Percentiles rank a stretch among this genome's conserved stretches.
These are phyloP conservation scores for Daldinia childiae DNA, from an alignment of 495 filamentous ascomycete species.

Conservation along the genomic window DNA sequence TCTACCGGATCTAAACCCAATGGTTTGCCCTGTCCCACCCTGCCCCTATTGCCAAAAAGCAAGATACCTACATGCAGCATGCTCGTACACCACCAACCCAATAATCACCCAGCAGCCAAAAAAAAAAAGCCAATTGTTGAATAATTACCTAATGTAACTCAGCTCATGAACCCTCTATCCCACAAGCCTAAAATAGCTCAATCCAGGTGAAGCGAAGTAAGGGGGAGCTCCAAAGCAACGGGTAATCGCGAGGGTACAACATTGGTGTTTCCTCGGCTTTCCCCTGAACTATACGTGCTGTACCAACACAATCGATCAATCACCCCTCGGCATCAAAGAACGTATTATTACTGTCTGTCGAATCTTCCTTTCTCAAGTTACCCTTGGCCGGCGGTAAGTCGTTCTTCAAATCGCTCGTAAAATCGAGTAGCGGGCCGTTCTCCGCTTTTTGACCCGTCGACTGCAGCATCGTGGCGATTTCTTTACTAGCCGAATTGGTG, in stretches of 20 bases:
- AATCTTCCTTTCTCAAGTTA: conserved; percentile 31
- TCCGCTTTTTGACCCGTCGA: conserved; percentile 52
- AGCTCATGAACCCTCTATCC: no score
- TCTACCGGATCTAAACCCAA: background rate
- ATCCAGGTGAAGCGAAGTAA: no score
- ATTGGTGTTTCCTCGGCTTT: no score
- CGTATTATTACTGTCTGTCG: conserved; percentile 32
- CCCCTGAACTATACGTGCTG: no score
- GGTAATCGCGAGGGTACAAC: no score
- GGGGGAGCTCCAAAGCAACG: no score
- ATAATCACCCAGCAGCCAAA: no score
- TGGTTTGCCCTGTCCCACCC: background rate
- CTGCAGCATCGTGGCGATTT: conserved; percentile 54
- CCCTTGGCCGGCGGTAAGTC: conserved; percentile 51
- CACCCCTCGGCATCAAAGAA: conserved; percentile 45
- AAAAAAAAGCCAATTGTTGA: no score
- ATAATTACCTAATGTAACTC: no score
- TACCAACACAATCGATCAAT: background rate
- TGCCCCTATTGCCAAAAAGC: background rate
- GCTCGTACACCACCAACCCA: no score
- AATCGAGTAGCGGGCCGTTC: conserved; percentile 58
- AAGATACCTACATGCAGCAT: no score
- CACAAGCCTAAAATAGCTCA: no score
- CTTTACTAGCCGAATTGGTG: conserved; percentile 43
- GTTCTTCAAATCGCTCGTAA: conserved; percentile 60